phyloP scores from a whole-genome alignment of 495 filamentous ascomycete species.

The Tuber microsphaerosporum region DNA sequence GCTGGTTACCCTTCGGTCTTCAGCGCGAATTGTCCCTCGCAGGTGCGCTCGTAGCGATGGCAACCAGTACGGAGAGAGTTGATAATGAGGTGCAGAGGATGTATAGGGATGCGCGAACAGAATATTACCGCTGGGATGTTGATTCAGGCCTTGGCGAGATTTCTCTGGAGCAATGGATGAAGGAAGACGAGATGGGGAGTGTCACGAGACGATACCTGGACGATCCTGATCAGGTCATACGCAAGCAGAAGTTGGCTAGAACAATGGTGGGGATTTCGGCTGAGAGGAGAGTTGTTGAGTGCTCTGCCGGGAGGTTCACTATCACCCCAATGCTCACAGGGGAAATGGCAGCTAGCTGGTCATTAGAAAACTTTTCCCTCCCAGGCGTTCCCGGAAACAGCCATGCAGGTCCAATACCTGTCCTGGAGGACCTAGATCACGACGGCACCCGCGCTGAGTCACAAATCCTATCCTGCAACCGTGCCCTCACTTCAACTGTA shows the following conservation, averaged over 20 bases:
- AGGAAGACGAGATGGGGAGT: conserved; percentile 30
- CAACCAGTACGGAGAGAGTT: conserved; percentile 24
- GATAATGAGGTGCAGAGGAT: conserved; percentile 30
- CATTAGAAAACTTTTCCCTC: conserved; percentile 19
- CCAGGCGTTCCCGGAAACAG: background rate
- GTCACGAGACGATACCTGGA: conserved; percentile 25
- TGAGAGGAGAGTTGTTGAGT: conserved; percentile 21
- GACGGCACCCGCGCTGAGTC: conserved; percentile 24
- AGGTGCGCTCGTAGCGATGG: conserved; percentile 25
- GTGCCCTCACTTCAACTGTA: background rate
- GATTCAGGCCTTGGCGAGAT: conserved; percentile 23
- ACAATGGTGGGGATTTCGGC: conserved; percentile 21
- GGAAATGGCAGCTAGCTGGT: conserved; percentile 13
- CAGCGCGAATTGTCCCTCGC: conserved; percentile 20
- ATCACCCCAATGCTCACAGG: background rate
- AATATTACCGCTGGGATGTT: conserved; percentile 31
- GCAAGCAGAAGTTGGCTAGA: conserved; percentile 16
- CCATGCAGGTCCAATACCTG: background rate
- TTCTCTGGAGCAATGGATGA: conserved; percentile 32
- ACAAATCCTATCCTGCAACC: conserved; percentile 20
- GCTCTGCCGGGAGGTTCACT: conserved; percentile 21
- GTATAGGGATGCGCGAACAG: conserved; percentile 29
- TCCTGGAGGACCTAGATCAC: conserved; percentile 23
- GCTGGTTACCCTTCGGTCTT: conserved; percentile 20
- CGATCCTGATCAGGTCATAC: conserved; percentile 25